These are phyloP conservation scores for Lachancea sp. DNA, from an alignment of 805 yeast species.

Conservation along the genomic window DNA sequence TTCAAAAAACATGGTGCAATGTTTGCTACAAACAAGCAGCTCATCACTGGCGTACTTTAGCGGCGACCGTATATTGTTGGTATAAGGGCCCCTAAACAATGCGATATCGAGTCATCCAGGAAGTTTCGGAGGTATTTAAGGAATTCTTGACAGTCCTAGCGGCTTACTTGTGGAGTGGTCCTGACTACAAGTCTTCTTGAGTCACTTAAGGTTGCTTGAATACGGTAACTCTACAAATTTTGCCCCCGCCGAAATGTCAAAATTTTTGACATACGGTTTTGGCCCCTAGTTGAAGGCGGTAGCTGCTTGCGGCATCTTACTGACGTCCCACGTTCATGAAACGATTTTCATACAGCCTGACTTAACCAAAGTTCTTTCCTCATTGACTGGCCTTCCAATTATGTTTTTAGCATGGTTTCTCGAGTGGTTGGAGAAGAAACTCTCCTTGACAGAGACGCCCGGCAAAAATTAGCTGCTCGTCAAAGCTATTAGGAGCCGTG, in stretches of 20 bases:
- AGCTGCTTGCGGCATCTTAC: constrained; percentile 15
- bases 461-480: constrained; percentile 8
- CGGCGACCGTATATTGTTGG: constrained; percentile 36
- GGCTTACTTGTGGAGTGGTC: constrained; percentile 31
- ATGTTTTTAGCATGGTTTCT: no score
- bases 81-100: constrained; percentile 35
- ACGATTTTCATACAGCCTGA: no score
- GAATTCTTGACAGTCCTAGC: constrained; percentile 32
- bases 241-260: constrained; percentile 35
- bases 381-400: no score
- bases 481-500: constrained; percentile 15
- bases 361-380: no score
- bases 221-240: constrained; percentile 33
- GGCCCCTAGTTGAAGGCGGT: constrained; percentile 36
- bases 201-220: constrained; percentile 32
- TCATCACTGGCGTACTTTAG: constrained; percentile 31
- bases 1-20: constrained; percentile 23
- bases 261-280: constrained; percentile 42
- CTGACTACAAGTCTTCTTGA: no score
- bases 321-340: no score
- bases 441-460: no score
- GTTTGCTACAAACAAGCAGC: constrained; percentile 22
- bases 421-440: no score
- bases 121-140: constrained; percentile 29
- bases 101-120: constrained; percentile 29